Base-by-base conservation (phyloP, 805 yeast species). In the Hanseniaspora vineae region DNA sequence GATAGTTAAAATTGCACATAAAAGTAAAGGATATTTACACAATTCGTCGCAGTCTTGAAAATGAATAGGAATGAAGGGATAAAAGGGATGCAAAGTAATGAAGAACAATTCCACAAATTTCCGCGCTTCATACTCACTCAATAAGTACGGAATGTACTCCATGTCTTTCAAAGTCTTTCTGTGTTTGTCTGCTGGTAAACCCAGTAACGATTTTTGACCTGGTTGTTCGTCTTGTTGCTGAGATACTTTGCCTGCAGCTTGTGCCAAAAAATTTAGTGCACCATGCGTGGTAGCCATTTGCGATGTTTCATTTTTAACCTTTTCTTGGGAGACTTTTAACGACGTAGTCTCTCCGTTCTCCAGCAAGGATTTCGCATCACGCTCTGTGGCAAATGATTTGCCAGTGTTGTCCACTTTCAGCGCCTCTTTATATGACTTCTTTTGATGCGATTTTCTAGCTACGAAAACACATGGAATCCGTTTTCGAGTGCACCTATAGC, bases 401-500 rank as follows among this genome's bases (percentile, higher is more conserved):
- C 8, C 29, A 23, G 29, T 23, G 29, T 39, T 33, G 35, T 39
- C 39, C 35, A 12, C 39, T 20, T 40, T 40, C 15, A 17, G 14
- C 20, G 13, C 29, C 4, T 23, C 8, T 23, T 23, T 23, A 23
- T 5, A 8, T 5, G 8, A 5, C 29, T 23, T 23, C 8, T 23
- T 23, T 23, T 23, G 29, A 23, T 23, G 29, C 29, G 29, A 23
- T 8, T 23, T 23, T 23, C 29, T 23, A 23, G 29, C 29, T 4
- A n/a, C 73, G 52, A 84, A 78, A 14, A 81, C 79, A 64, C 97
- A 89, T 54, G 81, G 87, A 54, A 76, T 77, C 14, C 94, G 70
- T 58, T 89, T 96, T 42, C 97, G 71, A 51, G 74, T 72, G 58
- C 97, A 89, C 45, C 97, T 67, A 2, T 77, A 80, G 69, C 97